Evolutionary conservation across 2,329 filamentous ascomycete genomes (phyloP), one percentile per base, ranked within the genome.

Genomic region (Colletotrichum gigasporum): DNA sequence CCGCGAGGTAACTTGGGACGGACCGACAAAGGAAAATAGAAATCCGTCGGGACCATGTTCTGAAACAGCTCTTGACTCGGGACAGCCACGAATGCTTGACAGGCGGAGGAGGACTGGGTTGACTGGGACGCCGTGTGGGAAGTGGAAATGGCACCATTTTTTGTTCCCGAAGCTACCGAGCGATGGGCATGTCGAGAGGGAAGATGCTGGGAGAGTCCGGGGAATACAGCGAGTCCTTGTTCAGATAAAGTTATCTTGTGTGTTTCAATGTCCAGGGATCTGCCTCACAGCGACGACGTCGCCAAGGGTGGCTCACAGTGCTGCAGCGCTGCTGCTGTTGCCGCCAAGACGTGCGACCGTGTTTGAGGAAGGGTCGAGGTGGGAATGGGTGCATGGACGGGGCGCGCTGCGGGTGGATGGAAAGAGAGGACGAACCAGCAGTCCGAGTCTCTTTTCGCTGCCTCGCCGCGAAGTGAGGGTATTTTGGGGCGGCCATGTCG

Each of bases 41-140:
- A 20, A 24, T 16, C 26, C 24, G 41, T 34, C 42, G 34, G 44
- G 26, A 18, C 32, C 45, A 28, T 30, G 24, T 42, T 18, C 41
- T 64, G 61, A 64, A 64, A 64, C 61, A 22, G 34, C 37, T 61
- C 61, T 61, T 61, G 55, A 64, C 55, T 64, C 61, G 41, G 22
- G n/a, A 24, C 11, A 16, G 11, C 50, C 22, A 39, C 20, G 47
- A 16, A 18, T 37, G 26, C n/a, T n/a, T 56, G 42, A 48, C 51
- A 48, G 52, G 51, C 34, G 41, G 20, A 42, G 52, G 32, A n/a
- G 6, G 42, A 42, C 32, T 16, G 26, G 26, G 45, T 22, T 12
- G 41, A 44, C 41, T 44, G 22, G 41, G n/a, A 9, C 35, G 12
- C 35, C 35, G n/a, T 54, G 34, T 52, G 48, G 16, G 30, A n/a